Percentiles rank a stretch among this genome's conserved stretches.
phyloP scores from a whole-genome alignment of 2,329 filamentous ascomycete species.

The Eutypella sp. region DNA sequence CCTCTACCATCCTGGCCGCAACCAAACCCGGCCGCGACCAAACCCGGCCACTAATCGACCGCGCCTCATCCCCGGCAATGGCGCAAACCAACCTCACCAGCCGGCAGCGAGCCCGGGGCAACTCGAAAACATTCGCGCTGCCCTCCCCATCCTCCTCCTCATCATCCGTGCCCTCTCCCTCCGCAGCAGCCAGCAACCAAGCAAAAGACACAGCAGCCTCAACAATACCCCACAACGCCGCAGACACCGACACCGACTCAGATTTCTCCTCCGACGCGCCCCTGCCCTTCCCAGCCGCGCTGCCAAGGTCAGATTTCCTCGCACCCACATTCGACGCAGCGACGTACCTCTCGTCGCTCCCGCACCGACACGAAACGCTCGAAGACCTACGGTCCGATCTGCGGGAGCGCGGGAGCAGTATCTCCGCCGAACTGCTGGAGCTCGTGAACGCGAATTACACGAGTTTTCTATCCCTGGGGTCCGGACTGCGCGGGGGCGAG shows the following conservation, averaged over 20 bases:
- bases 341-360: conserved; percentile 72
- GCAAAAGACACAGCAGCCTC: too few relatives aligned
- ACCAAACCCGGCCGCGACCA: too few relatives aligned
- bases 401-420: conserved; percentile 69
- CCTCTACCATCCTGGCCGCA: too few relatives aligned
- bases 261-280: conserved; percentile 60
- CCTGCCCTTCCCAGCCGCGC: conserved; percentile 82
- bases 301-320: conserved; percentile 80
- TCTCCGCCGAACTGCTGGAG: conserved; percentile 84
- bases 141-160: conserved; percentile 35
- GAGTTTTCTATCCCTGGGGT: conserved; percentile 79
- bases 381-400: conserved; percentile 88
- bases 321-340: conserved; percentile 71
- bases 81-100: conserved; percentile 23
- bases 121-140: conserved; percentile 36
- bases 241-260: conserved; percentile 9
- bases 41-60: too few relatives aligned
- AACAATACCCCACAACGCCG: conserved; percentile 15
- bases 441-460: conserved; percentile 95
- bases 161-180: too few relatives aligned
- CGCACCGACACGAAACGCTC: conserved; percentile 88
- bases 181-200: too few relatives aligned
- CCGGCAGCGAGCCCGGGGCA: conserved; percentile 20
- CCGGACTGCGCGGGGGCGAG: conserved; percentile 78
- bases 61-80: too few relatives aligned